Evolutionary conservation across 2,329 filamentous ascomycete genomes (phyloP).

Genomic region (Huntiella decipiens): DNA sequence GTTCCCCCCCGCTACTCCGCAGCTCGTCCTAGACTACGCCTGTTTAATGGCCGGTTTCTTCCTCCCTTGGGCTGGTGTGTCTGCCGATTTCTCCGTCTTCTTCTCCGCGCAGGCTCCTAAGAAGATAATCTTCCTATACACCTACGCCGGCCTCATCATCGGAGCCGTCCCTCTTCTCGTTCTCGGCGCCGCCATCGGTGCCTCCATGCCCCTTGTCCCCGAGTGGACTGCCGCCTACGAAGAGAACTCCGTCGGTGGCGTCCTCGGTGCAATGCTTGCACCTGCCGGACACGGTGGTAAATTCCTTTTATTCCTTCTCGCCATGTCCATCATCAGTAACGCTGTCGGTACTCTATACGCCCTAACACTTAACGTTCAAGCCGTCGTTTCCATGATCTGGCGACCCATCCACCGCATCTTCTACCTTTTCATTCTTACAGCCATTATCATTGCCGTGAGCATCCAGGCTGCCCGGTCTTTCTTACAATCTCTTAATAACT

Average conservation of each 20-base stretch:
- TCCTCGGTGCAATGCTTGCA: slow-evolving; percentile 14
- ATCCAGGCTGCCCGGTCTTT: slow-evolving; percentile 23
- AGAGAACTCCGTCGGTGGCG: slow-evolving; percentile 13
- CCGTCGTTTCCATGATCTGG: slow-evolving; percentile 20
- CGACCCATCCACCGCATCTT: slow-evolving; percentile 22
- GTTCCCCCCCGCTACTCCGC: slow-evolving; percentile 13
- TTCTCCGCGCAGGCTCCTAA: slow-evolving; percentile 13
- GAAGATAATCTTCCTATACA: slow-evolving; percentile 5
- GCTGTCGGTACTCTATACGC: slow-evolving; percentile 22
- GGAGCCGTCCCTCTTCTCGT: slow-evolving; percentile 16
- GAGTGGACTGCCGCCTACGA: slow-evolving; percentile 14
- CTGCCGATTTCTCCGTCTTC: slow-evolving; percentile 24
- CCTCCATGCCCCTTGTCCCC: slow-evolving; percentile 13
- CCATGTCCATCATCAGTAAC: slow-evolving; percentile 21
- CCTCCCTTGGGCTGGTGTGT: slow-evolving; percentile 23
- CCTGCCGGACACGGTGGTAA: slow-evolving; percentile 15
- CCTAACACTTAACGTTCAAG: slow-evolving; percentile 22
- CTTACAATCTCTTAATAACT: slow-evolving; percentile 25
- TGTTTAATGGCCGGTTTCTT: slow-evolving; percentile 25
- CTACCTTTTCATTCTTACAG: slow-evolving; percentile 22
- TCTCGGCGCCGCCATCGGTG: slow-evolving; percentile 20
- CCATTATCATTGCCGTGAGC: slow-evolving; percentile 23
- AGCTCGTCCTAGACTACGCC: slow-evolving; percentile 18
- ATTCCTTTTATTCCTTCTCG: slow-evolving; percentile 21
- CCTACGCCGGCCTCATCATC: slow-evolving; percentile 7